Evolutionary conservation across 2,329 filamentous ascomycete genomes (phyloP).

Genomic region (Plenodomus biglobosus): DNA sequence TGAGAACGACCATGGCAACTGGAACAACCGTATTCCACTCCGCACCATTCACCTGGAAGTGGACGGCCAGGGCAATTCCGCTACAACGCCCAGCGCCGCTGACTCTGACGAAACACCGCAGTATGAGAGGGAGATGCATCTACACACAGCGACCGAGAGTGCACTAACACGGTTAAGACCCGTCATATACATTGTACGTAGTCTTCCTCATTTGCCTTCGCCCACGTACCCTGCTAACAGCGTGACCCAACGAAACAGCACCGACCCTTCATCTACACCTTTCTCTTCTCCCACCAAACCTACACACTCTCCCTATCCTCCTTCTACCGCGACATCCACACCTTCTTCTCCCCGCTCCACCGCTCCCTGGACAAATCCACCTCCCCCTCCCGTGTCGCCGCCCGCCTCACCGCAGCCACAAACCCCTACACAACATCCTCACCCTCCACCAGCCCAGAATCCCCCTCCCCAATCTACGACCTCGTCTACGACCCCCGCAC

Average conservation of each 20-base stretch:
- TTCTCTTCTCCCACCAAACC: conserved; percentile 68
- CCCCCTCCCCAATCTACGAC: conserved; percentile 56
- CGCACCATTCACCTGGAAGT: conserved; percentile 70
- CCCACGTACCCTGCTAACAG: neutral
- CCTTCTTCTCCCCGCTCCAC: conserved; percentile 54
- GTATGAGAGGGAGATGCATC: conserved; percentile 22
- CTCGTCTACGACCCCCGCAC: conserved; percentile 62
- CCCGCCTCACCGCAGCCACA: conserved; percentile 45
- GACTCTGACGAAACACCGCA: conserved; percentile 25
- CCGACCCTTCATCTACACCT: conserved; percentile 74
- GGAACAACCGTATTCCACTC: conserved; percentile 58
- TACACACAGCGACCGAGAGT: conserved; percentile 3
- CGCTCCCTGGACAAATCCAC: conserved; percentile 49
- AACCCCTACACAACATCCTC: conserved; percentile 42
- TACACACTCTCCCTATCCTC: conserved; percentile 52
- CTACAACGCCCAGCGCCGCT: conserved; percentile 7
- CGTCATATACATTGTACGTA: conserved; percentile 67
- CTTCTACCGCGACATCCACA: conserved; percentile 55
- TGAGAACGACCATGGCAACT: conserved; percentile 37
- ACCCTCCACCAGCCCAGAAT: conserved; percentile 27
- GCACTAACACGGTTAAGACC: conserved; percentile 57
- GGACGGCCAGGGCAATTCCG: conserved; percentile 44
- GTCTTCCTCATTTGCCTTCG: neutral
- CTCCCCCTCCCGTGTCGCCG: conserved; percentile 44
- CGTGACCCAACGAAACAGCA: conserved; percentile 46